Base-by-base conservation (phyloP, 805 yeast species). In the Kuraishia ogatae region DNA sequence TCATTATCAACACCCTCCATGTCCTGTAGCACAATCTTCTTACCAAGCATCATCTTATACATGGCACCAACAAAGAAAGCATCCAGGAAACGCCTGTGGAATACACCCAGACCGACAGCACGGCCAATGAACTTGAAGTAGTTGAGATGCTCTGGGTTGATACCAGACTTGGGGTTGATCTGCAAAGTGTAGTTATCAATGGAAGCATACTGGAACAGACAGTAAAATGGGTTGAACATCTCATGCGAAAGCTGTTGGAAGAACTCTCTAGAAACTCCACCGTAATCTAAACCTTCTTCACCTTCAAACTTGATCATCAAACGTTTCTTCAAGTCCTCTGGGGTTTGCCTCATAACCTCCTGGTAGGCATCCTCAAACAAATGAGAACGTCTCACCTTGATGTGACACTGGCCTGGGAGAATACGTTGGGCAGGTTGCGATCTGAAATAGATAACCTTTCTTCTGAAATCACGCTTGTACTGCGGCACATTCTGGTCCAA, bases 1-100 rank as follows among this genome's bases (percentile, higher is more conserved):
- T 94, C 98, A 23, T 97, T 93, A 72, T 94, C 99, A 58, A 96
- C 97, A 72, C 97, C 96, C 72, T 94, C 99, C 96, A 94, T 87
- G 73, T 94, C 99, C 71, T 89, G 96, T 62, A 94, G 76, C 1
- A 90, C 93, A 61, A 94, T 97, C 76, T 91, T 91, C 72, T 94
- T 94, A 67, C 84, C 89, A 63, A 94, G 78, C 87, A 94, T 90
- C 97, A 94, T 90, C 76, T 94, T 94, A 74, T 94, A 94, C 71
- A 94, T 82, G 1, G 99, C 98, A 61, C 97, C 97, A 64, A 96
- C 97, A 71, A 94, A 94, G 80, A 94, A 94, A 0, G 98, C 98
- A 71, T 94, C 99, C 69, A 94, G 75, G 76, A 94, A 94, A 70
- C 99, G 83, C 71, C 99, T 84, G 70, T 94, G 99, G 91, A 94